phyloP scores from a whole-genome alignment of 2,329 filamentous ascomycete species.

The Pezicula neosporulosa region DNA sequence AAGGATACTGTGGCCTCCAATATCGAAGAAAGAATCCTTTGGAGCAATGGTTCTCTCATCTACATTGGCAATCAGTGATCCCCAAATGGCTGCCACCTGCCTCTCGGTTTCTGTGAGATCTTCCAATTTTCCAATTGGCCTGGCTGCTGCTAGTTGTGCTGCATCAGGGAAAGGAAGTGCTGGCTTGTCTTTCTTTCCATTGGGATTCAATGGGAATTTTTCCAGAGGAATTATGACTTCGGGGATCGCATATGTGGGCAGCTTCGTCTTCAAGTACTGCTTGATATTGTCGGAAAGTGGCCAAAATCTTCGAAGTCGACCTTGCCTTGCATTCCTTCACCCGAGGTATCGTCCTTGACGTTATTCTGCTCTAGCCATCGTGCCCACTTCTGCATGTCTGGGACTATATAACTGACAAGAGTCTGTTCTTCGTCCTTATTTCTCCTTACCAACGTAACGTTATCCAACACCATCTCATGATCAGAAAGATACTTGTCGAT shows the following conservation, averaged over 20 bases:
- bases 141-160: constrained; percentile 57
- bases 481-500: constrained; percentile 82
- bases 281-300: constrained; percentile 48
- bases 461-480: constrained; percentile 75
- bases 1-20: constrained; percentile 77
- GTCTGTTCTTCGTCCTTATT: constrained; percentile 83
- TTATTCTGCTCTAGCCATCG: constrained; percentile 61
- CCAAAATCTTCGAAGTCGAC: constrained; percentile 32
- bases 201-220: constrained; percentile 77
- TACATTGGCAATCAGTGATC: constrained; percentile 62
- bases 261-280: constrained; percentile 66
- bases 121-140: constrained; percentile 39
- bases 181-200: constrained; percentile 79
- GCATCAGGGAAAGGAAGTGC: constrained; percentile 78
- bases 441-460: constrained; percentile 79
- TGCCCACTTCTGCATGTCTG: constrained; percentile 72
- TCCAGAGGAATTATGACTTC: constrained; percentile 70
- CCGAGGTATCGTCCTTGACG: constrained; percentile 38
- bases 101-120: constrained; percentile 56
- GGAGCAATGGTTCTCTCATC: constrained; percentile 64
- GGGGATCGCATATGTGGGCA: constrained; percentile 74
- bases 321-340: constrained; percentile 36
- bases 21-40: constrained; percentile 70
- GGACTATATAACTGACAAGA: constrained; percentile 87
- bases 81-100: constrained; percentile 69